Percentiles rank a stretch among this genome's conserved stretches.
phyloP scores from a whole-genome alignment of 805 yeast genomes.

The Teunomyces panamensis region DNA sequence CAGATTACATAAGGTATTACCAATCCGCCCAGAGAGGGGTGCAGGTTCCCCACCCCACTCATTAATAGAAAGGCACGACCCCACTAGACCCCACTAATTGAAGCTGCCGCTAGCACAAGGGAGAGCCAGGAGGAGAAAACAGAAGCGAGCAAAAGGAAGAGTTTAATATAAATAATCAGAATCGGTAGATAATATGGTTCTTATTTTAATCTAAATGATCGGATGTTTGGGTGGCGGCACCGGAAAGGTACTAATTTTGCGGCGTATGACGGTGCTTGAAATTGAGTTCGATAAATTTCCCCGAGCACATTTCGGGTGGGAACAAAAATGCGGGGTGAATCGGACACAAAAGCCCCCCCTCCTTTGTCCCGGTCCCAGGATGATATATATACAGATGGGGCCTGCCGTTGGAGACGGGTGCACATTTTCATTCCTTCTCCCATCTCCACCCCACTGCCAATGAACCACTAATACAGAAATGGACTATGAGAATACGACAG shows the following conservation, averaged over 20 bases:
- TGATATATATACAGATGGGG: background rate
- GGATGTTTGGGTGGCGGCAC: background rate
- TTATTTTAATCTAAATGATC: no score
- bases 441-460: background rate
- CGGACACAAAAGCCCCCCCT: conserved; percentile 11
- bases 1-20: background rate
- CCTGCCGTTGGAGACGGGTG: background rate
- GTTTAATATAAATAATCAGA: no score
- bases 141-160: no score
- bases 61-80: no score
- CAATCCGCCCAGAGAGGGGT: background rate
- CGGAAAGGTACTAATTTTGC: background rate
- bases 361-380: conserved; percentile 4
- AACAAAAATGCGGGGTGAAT: conserved; percentile 9
- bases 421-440: no score
- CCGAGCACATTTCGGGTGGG: background rate
- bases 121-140: background rate
- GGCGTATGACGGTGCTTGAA: background rate
- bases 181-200: no score
- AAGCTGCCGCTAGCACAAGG: no score
- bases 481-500: conserved; percentile 1
- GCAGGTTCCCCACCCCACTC: background rate
- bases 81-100: no score
- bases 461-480: background rate
- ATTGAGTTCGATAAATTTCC: background rate